Evolutionary conservation across 345 rosid genomes (phyloP).

Genomic region (Euphorbia peplus): DNA sequence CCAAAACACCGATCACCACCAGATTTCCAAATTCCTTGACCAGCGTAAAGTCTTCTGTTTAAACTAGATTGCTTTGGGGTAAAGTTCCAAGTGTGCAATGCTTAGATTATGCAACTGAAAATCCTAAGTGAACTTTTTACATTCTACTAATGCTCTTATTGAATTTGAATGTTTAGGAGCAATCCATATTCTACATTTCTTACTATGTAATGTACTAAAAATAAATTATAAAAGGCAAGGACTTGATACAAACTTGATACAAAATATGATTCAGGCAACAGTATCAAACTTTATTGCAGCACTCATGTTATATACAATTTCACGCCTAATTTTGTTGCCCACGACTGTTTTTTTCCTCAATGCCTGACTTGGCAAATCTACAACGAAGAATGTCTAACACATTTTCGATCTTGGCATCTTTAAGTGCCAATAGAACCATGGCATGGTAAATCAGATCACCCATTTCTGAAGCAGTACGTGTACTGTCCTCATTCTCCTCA

Average conservation of each 20-base stretch:
- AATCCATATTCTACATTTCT: background rate
- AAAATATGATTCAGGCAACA: background rate
- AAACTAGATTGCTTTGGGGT: background rate
- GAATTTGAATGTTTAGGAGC: background rate
- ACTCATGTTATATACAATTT: background rate
- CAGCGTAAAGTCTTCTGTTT: background rate
- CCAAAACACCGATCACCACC: background rate
- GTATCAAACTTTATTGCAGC: background rate
- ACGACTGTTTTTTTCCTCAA: constrained; percentile 67
- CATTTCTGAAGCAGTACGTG: constrained; percentile 72
- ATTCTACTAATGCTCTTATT: background rate
- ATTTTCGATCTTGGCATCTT: constrained; percentile 52
- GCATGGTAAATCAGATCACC: constrained; percentile 73
- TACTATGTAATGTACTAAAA: background rate
- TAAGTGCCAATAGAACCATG: constrained; percentile 62
- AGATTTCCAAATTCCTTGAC: background rate
- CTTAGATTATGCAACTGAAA: too few species aligned
- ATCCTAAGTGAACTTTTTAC: background rate
- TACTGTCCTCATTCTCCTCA: constrained; percentile 63
- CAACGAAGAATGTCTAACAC: constrained; percentile 55
- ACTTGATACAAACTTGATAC: too few species aligned
- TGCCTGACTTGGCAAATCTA: constrained; percentile 65
- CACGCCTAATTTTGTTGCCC: background rate
- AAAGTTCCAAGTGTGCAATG: too few species aligned
- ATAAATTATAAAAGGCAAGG: background rate